phyloP scores from a whole-genome alignment of 768 basidiomycete species.

The Tubosaeta brunneosetosa region DNA sequence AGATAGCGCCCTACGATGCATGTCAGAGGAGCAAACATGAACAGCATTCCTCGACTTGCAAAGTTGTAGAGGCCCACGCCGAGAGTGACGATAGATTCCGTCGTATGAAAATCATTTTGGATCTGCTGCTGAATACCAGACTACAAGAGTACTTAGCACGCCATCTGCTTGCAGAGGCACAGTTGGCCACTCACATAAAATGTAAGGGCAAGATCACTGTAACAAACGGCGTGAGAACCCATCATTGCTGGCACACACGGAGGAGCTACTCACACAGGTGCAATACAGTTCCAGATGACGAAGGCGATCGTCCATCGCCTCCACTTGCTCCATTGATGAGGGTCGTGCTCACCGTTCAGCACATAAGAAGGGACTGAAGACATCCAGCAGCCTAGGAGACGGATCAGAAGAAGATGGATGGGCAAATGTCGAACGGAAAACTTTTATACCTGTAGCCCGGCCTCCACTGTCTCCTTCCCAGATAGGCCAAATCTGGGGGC shows the following conservation, averaged over 20 bases:
- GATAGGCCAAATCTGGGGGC: background rate
- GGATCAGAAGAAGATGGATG: background rate
- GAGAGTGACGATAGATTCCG: slow-evolving; percentile 21
- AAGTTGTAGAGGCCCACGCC: slow-evolving; percentile 26
- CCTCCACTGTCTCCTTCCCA: background rate
- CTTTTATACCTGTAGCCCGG: slow-evolving; percentile 15
- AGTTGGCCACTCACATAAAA: slow-evolving; percentile 21
- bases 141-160: slow-evolving; percentile 10
- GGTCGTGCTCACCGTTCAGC: slow-evolving; percentile 21
- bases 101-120: slow-evolving; percentile 17
- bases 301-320: slow-evolving; percentile 26
- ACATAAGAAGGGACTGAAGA: slow-evolving; percentile 14
- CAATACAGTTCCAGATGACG: slow-evolving; percentile 27
- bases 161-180: background rate
- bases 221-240: background rate
- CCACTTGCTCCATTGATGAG: slow-evolving; percentile 26
- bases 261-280: slow-evolving; percentile 23
- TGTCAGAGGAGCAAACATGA: background rate
- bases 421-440: background rate
- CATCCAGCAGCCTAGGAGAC: slow-evolving; percentile 10
- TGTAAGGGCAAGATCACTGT: slow-evolving; percentile 23
- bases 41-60: slow-evolving; percentile 8
- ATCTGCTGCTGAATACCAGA: slow-evolving; percentile 29
- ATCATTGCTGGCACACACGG: background rate
- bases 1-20: slow-evolving; percentile 15